These are phyloP conservation scores for Verbascum thapsus DNA, from an alignment of 257 asterid species.

Conservation along the genomic window DNA sequence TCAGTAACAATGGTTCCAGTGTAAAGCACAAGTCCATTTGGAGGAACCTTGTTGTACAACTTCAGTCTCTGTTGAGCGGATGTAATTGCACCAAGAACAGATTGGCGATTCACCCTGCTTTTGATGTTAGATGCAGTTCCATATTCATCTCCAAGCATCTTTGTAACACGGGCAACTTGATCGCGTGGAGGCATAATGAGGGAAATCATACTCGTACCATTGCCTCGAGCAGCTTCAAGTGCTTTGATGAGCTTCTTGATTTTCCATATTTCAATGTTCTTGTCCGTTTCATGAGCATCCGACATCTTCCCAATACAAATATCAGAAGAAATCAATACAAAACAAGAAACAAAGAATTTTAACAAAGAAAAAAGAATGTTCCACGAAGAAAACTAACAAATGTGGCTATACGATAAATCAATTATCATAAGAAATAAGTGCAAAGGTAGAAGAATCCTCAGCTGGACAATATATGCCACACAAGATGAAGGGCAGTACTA, in stretches of 20 bases:
- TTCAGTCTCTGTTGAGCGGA: slow-evolving; percentile 49
- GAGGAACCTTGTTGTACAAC: slow-evolving; percentile 46
- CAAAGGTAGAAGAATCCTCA: neutral
- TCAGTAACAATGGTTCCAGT: slow-evolving; percentile 50
- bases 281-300: slow-evolving; percentile 41
- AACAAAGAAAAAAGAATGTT: neutral
- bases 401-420: neutral
- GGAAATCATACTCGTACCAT: slow-evolving; percentile 53
- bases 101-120: slow-evolving; percentile 48
- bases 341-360: neutral
- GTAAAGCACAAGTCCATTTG: slow-evolving; percentile 46
- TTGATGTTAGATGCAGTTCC: slow-evolving; percentile 52
- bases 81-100: slow-evolving; percentile 51
- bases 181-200: slow-evolving; percentile 54
- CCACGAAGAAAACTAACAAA: neutral
- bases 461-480: neutral
- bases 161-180: slow-evolving; percentile 43
- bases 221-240: slow-evolving; percentile 48
- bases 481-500: too few relatives aligned
- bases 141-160: slow-evolving; percentile 51
- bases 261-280: slow-evolving; percentile 48
- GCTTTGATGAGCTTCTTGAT: slow-evolving; percentile 47
- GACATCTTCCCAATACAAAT: slow-evolving; percentile 11
- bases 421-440: neutral
- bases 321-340: neutral